Evolutionary conservation across 1,139 yeast species (phyloP), one percentile per base, ranked within the genome.

Genomic region (Magnusiomyces ingens): DNA sequence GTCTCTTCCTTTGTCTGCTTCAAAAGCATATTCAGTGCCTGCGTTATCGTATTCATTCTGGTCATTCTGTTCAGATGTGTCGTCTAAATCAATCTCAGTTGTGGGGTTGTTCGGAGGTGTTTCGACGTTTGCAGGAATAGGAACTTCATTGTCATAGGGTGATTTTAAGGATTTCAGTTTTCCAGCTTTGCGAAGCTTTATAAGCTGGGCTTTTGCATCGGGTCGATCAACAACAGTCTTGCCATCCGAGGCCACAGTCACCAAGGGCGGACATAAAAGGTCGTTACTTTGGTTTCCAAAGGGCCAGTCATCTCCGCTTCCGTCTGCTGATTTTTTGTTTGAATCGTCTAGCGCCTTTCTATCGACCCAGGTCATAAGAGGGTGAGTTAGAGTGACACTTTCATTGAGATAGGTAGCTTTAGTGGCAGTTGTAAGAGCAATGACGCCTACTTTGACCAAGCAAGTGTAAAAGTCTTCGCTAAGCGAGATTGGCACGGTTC

Each of bases 391-490:
- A n/a, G 75, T 64, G 42, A 81, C 73, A 21, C 79, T 71, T 61
- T 84, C 90, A 45, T 80, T 76, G 40, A 83, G 76, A 64, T 83
- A 85, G 57, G 85, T 81, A 17, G 82, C 79, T 57, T 77, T 78
- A 1, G 87, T 84, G 0, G 87, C 84, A 58, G 84, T 81, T 10
- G 84, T 79, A 40, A 84, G 75, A 5, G 87, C 81, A 51, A 84
- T 71, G 54, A 79, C 73, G 0, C 90, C 89, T 50, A 82, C 66
- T 59, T 80, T 80, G 60, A 80, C 72, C 54, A 83, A 68, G 0
- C 83, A 79, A 0, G 84, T 75, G 64, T 81, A 81, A 62, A 85
- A 85, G 64, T 85, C 93, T 63, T 84, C 90, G 51, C 74, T 67
- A 54, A 78, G 65, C 37, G 72, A 66, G 45, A 75, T 66, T 37